Evolutionary conservation across 768 basidiomycete species (phyloP).

Genomic region (Serendipita indica): DNA sequence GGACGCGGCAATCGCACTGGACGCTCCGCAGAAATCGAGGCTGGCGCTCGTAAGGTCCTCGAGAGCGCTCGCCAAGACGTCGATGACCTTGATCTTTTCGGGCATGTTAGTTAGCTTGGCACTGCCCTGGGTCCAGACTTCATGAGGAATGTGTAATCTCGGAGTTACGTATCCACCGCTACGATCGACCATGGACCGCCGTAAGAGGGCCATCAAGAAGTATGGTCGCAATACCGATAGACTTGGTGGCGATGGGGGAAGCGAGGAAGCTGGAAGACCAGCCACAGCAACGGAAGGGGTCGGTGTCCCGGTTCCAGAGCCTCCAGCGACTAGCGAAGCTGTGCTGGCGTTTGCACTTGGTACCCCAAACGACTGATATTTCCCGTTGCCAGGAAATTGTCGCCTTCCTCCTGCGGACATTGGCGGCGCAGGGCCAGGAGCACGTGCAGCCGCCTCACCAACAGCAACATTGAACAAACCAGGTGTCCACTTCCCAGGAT

Average conservation of each 20-base stretch:
- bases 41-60: slow-evolving; percentile 64
- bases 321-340: slow-evolving; percentile 30
- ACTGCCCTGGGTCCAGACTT: slow-evolving; percentile 76
- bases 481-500: slow-evolving; percentile 24
- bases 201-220: slow-evolving; percentile 73
- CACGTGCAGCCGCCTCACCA: neutral
- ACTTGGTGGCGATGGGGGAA: slow-evolving; percentile 55
- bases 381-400: slow-evolving; percentile 22
- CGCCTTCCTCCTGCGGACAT: slow-evolving; percentile 16
- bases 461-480: slow-evolving; percentile 16
- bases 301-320: slow-evolving; percentile 34
- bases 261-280: slow-evolving; percentile 61
- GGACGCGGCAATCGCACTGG: slow-evolving; percentile 56
- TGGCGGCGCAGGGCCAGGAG: slow-evolving; percentile 3
- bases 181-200: slow-evolving; percentile 59
- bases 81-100: slow-evolving; percentile 77
- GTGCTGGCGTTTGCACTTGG: slow-evolving; percentile 12
- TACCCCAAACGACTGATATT: slow-evolving; percentile 6
- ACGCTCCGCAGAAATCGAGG: slow-evolving; percentile 59
- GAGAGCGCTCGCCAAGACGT: slow-evolving; percentile 60
- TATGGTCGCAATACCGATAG: slow-evolving; percentile 75
- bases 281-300: slow-evolving; percentile 32
- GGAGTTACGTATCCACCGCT: slow-evolving; percentile 83
- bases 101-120: slow-evolving; percentile 67
- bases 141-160: slow-evolving; percentile 71